Evolutionary conservation across 2,329 filamentous ascomycete species (phyloP), one percentile per base, ranked within the genome.

Genomic region (Cyphellophora attinorum): DNA sequence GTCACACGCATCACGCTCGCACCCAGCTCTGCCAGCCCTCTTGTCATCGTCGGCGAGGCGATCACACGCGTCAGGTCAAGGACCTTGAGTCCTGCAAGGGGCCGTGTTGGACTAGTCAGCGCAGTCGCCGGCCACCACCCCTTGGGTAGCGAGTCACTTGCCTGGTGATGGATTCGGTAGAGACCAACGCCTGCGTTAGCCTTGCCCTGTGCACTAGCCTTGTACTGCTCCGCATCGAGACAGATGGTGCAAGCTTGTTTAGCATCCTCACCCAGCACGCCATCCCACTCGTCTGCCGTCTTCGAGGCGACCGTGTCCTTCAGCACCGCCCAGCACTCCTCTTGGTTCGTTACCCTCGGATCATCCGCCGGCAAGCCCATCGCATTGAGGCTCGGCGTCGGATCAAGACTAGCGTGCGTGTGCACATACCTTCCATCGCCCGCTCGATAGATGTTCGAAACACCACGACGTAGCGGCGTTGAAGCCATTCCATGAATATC

Each of bases 1-100:
- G 64, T 66, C 10, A 68, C 51, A 31, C 63, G 59, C 29, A 69
- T 58, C 1, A 70, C 64, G 28, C 64, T 61, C 4, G 65, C 65
- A 3, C 65, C 65, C 30, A 64, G 56, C 2, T 59, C 58, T 13
- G 63, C 60, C 2, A 68, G 50, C 12, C 58, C 58, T 36, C 51
- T 53, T 11, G 61, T 61, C 6, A 62, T 53, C 2, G 60, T 54
- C 3, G 64, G 64, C 2, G 59, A 64, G 6, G 65, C 65, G 29
- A 67, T 64, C 8, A 65, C 55, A 10, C 62, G 52, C 4, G 58
- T 61, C 37, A 65, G 35, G 40, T 74, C 70, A 6, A 74, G 51
- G 2, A 75, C 61, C 37, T 63, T 65, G 41, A 69, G 50, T 0
- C 65, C 69, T 0, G 62, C 57, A 3, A 72, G 57, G 1, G 54